Base-by-base conservation (phyloP, 441 rosid species). In the Eruca vesicaria region DNA sequence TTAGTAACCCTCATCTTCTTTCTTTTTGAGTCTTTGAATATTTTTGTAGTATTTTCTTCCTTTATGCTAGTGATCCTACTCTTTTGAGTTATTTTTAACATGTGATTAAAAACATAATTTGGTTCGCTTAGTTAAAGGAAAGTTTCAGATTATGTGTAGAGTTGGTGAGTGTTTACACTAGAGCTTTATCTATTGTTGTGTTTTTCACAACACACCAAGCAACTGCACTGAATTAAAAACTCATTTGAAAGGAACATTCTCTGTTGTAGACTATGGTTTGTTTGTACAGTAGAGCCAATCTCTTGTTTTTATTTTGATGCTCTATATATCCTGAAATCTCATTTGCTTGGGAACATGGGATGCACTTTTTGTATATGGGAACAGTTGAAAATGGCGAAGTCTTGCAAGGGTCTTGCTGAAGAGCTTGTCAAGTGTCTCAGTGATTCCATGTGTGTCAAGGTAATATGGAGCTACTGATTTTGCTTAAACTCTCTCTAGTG, bases 401-500 rank as follows among this genome's bases (percentile, higher is more conserved):
- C 97, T 64, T 94, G 95, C 86, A 90, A 90, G 76, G 98, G 97
- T 68, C 89, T 94, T 12, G 98, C 98, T 6, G 77, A 81, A 85
- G 98, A 90, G 82, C 89, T 94, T 64, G 94, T 94, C 11, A 90
- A 92, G 84, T 94, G 98, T 79, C 92, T 92, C 18, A 90, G 93
- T 26, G 97, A 92, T 71, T 92, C 97, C 0, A 87, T 82, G 3
- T 94, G 98, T 73, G 84, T 94, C 64, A 90, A 89, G 88, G 94
- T 89, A 43, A 3, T 50, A 8, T 55, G 2, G 6, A 19, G 63
- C 53, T 63, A 68, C 20, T 26, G 45, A 36, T 33, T 63, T 9
- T 29, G 7, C 4, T 15, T 53, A 23, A 21, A 23, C 32, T 29
- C 32, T 29, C 7, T 4, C 7, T 4, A 4, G 0, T 29, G 32